Percentiles rank a stretch among this genome's conserved stretches.
phyloP scores from a whole-genome alignment of 192 early-diverging fungal species.

The Dimargaris xerosporica region DNA sequence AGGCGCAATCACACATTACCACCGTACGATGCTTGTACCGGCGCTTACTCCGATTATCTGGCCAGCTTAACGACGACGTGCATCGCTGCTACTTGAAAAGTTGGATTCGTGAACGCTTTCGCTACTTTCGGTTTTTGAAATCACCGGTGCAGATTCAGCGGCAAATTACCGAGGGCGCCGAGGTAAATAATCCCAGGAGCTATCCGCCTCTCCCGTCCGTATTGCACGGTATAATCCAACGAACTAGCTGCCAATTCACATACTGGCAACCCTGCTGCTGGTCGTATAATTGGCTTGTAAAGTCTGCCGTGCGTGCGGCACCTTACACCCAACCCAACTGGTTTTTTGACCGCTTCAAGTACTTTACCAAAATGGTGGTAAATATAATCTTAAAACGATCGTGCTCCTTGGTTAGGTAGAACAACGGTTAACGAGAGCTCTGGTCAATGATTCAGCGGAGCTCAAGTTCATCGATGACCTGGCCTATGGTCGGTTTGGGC shows the following conservation, averaged over 20 bases:
- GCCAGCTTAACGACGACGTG: slow-evolving; percentile 20
- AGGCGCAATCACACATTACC: no score
- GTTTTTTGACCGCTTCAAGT: no score
- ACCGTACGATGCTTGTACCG: slow-evolving; percentile 16
- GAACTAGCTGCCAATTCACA: no score
- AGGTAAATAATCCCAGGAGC: slow-evolving; percentile 2
- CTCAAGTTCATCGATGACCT: slow-evolving; percentile 19
- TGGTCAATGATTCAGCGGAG: neutral
- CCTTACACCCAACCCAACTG: no score
- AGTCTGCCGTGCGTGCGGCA: no score
- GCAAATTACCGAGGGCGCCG: slow-evolving; percentile 18
- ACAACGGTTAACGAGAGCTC: slow-evolving; percentile 11
- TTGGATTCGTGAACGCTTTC: slow-evolving; percentile 31
- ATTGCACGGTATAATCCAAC: neutral
- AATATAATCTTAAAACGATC: no score
- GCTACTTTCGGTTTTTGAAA: slow-evolving; percentile 21
- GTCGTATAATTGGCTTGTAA: no score
- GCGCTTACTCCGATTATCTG: slow-evolving; percentile 16
- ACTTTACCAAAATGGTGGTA: no score
- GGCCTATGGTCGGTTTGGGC: slow-evolving; percentile 26
- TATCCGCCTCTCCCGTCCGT: no score
- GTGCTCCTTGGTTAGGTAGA: slow-evolving; percentile 14
- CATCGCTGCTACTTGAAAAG: slow-evolving; percentile 24
- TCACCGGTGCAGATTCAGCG: slow-evolving; percentile 15
- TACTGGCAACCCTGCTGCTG: no score